phyloP scores from a whole-genome alignment of 495 filamentous ascomycete genomes.

The Aspergillus mulundensis region DNA sequence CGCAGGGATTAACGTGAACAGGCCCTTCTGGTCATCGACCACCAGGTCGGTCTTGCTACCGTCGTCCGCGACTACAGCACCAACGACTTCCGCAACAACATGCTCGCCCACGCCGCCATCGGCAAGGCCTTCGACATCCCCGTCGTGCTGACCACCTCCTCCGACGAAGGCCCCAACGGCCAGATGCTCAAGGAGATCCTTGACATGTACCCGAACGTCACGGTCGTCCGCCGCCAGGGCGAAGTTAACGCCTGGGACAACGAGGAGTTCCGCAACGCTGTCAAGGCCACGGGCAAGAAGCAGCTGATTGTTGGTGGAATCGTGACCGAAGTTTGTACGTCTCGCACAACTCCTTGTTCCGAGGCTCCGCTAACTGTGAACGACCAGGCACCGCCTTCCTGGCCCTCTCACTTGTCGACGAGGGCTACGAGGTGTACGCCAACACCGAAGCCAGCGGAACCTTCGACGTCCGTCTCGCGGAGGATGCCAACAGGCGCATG shows the following conservation, averaged over 20 bases:
- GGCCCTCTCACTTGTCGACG: slow-evolving; percentile 64
- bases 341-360: not conserved
- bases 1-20: not conserved
- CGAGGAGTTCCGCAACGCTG: slow-evolving; percentile 61
- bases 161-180: slow-evolving; percentile 61
- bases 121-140: slow-evolving; percentile 66
- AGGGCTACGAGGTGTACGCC: slow-evolving; percentile 73
- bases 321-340: slow-evolving; percentile 69
- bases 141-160: slow-evolving; percentile 69
- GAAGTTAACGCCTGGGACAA: slow-evolving; percentile 85
- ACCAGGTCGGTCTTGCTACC: slow-evolving; percentile 65
- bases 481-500: slow-evolving; percentile 64
- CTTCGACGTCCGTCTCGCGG: slow-evolving; percentile 50
- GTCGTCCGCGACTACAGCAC: slow-evolving; percentile 62
- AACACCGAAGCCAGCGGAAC: slow-evolving; percentile 71
- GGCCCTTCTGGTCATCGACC: slow-evolving; percentile 64
- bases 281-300: slow-evolving; percentile 56
- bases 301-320: slow-evolving; percentile 75
- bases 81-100: slow-evolving; percentile 59
- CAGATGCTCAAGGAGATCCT: slow-evolving; percentile 65
- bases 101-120: slow-evolving; percentile 64
- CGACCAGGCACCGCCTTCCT: slow-evolving; percentile 62
- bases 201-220: slow-evolving; percentile 62
- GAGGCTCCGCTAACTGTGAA: not conserved
- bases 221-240: slow-evolving; percentile 64